Evolutionary conservation across 2,329 filamentous ascomycete species (phyloP).

Genomic region (Alternaria consortialis): DNA sequence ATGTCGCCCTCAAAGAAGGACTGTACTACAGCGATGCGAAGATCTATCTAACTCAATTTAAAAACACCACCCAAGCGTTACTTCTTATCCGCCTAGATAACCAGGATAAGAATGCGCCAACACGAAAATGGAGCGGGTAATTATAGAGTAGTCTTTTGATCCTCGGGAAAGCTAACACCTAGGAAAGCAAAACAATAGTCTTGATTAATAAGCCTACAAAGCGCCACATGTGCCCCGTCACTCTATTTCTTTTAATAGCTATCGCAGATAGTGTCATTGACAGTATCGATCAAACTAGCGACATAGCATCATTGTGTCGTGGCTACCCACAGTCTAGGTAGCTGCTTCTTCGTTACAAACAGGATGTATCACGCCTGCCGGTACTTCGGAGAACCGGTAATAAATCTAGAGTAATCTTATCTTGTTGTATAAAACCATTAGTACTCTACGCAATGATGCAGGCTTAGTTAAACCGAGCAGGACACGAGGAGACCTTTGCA

Average conservation of each 20-base stretch:
- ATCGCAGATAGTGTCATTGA: constrained; percentile 2
- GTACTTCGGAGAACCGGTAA: constrained; percentile 9
- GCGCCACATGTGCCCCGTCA: constrained; percentile 2
- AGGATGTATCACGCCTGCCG: background rate
- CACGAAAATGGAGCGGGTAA: background rate
- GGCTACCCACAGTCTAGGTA: background rate
- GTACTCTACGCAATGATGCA: constrained; percentile 4
- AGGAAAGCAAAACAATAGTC: background rate
- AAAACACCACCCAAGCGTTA: background rate
- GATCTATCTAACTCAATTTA: background rate
- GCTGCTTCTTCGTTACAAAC: constrained; percentile 5
- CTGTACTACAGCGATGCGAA: background rate
- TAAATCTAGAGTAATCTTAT: constrained; percentile 3
- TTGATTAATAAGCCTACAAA: constrained; percentile 1
- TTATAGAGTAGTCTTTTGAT: background rate
- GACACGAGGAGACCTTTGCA: background rate
- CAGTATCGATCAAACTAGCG: background rate
- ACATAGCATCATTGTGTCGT: background rate
- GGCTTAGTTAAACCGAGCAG: background rate
- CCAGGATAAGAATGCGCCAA: background rate
- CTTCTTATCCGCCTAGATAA: background rate
- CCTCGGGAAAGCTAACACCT: background rate
- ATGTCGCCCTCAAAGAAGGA: constrained; percentile 2
- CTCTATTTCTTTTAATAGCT: constrained; percentile 3
- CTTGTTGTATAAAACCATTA: constrained; percentile 3